Base-by-base conservation (phyloP, 257 asterid species). In the Jasminum sambac region DNA sequence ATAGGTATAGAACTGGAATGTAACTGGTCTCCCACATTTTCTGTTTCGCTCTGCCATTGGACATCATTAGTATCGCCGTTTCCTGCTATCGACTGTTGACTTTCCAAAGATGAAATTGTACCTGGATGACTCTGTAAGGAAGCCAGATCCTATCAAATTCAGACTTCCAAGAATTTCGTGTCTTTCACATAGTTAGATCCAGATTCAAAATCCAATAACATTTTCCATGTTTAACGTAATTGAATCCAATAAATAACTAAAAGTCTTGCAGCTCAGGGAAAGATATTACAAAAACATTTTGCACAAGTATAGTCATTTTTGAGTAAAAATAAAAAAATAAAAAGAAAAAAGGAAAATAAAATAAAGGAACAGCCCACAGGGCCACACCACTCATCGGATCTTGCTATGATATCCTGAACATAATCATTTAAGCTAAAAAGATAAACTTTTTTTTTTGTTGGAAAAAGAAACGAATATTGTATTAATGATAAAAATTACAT, bases 51-150 rank as follows among this genome's bases (percentile, higher is more conserved):
- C 76, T 82, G 89, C 69, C 71, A 79, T 65, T 87, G 62, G 62
- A 55, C 26, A 55, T 55, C 30, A 55, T 55, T 26, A 55, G 21
- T 11, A 23, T 55, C 88, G 78, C 42, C 71, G 68, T 76, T 87
- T 83, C 87, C 89, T 73, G 86, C 79, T 68, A 83, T 57, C 77
- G 82, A 91, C 42, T 74, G 91, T 65, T 75, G 94, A 74, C 81
- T 82, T 65, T 87, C 98, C 36, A 96, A 77, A 68, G 96, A 81
- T 76, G 91, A 77, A 77, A 85, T 89, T 50, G 96, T 79, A 76
- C 89, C 89, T 79, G 84, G 67, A 79, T 89, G 96, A 80, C 83
- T 92, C 96, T 89, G 84, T 64, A 83, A 78, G 74, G 71, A 74
- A 78, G 41, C 67, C 71, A 80, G 44, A 48, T 38, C n/a, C 48